These are phyloP conservation scores for Xylariaceae sp. DNA, from an alignment of 2,329 filamentous ascomycete genomes.

Conservation along the genomic window DNA sequence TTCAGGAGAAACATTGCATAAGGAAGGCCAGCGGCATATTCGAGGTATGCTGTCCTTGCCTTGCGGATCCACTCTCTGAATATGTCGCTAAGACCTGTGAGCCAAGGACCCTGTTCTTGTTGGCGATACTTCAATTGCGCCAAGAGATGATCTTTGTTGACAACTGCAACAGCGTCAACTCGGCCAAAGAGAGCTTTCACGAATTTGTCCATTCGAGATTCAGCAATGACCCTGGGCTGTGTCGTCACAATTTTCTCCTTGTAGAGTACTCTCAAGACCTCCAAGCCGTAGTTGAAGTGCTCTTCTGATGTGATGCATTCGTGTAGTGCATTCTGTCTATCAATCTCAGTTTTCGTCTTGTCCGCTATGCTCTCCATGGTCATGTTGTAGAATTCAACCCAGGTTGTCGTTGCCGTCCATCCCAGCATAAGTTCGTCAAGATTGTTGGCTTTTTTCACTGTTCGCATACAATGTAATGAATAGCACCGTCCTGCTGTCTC, in stretches of 20 bases:
- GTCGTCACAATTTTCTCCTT: slow-evolving; percentile 72
- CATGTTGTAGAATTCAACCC: slow-evolving; percentile 85
- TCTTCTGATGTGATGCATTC: slow-evolving; percentile 95
- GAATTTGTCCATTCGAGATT: slow-evolving; percentile 76
- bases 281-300: slow-evolving; percentile 82
- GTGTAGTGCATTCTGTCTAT: slow-evolving; percentile 90
- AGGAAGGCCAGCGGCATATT: slow-evolving; percentile 87
- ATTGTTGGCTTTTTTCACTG: slow-evolving; percentile 83
- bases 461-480: slow-evolving; percentile 88
- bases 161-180: slow-evolving; percentile 80
- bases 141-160: slow-evolving; percentile 89
- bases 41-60: slow-evolving; percentile 82
- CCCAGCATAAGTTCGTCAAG: slow-evolving; percentile 70
- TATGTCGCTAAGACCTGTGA: slow-evolving; percentile 91
- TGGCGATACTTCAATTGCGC: slow-evolving; percentile 96
- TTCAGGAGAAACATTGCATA: slow-evolving; percentile 79
- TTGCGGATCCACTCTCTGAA: slow-evolving; percentile 99
- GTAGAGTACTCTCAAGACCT: slow-evolving; percentile 82
- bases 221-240: slow-evolving; percentile 77
- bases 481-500: slow-evolving; percentile 79
- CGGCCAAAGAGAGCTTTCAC: slow-evolving; percentile 85
- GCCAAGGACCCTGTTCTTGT: slow-evolving; percentile 93
- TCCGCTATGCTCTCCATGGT: slow-evolving; percentile 72
- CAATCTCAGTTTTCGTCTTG: slow-evolving; percentile 80
- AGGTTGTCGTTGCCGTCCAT: slow-evolving; percentile 72